Conservation (phyloP, 352 stramenopile genomes). For the Phytophthora agathidicida region DNA sequence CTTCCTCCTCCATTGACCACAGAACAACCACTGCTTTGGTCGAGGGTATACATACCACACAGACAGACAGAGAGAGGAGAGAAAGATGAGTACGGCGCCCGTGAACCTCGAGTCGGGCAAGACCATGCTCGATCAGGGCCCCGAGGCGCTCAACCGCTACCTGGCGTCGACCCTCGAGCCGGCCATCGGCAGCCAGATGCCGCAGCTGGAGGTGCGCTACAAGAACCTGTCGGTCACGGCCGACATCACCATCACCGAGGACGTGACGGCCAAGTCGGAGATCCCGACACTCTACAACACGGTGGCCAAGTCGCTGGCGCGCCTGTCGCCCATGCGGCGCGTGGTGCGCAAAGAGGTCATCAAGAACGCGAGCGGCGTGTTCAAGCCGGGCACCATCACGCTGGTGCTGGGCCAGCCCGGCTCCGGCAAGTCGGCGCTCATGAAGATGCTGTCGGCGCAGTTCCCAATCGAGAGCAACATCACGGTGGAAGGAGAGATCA, state of each 20-base stretch:
- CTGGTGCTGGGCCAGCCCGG: conserved; percentile 9
- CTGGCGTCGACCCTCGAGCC: conserved; percentile 38
- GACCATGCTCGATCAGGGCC: conserved; percentile 22
- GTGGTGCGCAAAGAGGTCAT: conserved; percentile 32
- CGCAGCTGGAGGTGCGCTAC: conserved; percentile 58
- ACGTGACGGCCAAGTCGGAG: conserved; percentile 19
- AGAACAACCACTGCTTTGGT: conserved; percentile 4
- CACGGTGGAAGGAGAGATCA: conserved; percentile 25
- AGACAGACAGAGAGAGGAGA: too few species aligned
- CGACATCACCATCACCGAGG: conserved; percentile 30
- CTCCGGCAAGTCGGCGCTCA: conserved; percentile 19
- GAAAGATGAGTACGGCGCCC: neutral
- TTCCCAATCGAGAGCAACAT: conserved; percentile 26
- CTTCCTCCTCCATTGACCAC: conserved; percentile 3
- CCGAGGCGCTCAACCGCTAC: conserved; percentile 30
- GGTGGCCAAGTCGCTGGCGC: conserved; percentile 17
- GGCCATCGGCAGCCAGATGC: conserved; percentile 41
- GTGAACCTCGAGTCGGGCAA: conserved; percentile 22
- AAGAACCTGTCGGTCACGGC: conserved; percentile 47
- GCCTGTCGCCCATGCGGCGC: conserved; percentile 19
- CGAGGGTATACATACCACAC: conserved; percentile 9
- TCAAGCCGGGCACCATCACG: conserved; percentile 17
- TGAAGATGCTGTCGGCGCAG: conserved; percentile 33
- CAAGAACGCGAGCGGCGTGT: conserved; percentile 33
- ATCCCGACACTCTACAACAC: conserved; percentile 48